These are phyloP conservation scores for Calonectria naviculata DNA, from an alignment of 2,329 filamentous ascomycete species.

Conservation along the genomic window DNA sequence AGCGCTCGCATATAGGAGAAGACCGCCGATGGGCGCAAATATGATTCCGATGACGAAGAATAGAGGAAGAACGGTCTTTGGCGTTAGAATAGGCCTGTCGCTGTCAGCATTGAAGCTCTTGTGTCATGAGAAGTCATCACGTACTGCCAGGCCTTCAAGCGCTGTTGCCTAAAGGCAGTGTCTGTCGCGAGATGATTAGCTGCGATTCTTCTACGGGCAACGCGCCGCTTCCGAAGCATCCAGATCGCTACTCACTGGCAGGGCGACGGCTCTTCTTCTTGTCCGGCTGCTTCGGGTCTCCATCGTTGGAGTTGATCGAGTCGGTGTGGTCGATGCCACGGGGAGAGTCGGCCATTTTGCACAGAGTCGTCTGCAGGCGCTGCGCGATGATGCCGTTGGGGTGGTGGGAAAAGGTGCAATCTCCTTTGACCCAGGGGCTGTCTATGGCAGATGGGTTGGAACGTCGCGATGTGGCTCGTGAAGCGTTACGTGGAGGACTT, in stretches of 20 bases:
- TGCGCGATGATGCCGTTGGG: conserved; percentile 32
- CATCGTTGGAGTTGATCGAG: conserved; percentile 67
- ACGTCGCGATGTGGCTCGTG: conserved; percentile 34
- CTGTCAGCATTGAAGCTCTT: conserved; percentile 49
- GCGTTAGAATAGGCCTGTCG: conserved; percentile 88
- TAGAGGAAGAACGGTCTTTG: conserved; percentile 90
- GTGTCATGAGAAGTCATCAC: conserved; percentile 45
- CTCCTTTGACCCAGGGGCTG: conserved; percentile 28
- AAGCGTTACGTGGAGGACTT: conserved; percentile 35
- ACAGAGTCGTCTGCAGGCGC: conserved; percentile 29
- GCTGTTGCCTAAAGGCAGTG: conserved; percentile 96
- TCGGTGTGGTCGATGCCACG: conserved; percentile 59
- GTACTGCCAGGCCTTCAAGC: conserved; percentile 98
- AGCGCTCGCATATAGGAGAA: conserved; percentile 86
- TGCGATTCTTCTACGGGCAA: neutral
- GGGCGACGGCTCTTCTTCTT: conserved; percentile 93
- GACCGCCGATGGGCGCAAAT: conserved; percentile 91
- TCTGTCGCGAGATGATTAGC: conserved; percentile 64
- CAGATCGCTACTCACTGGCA: conserved; percentile 74
- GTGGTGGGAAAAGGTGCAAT: conserved; percentile 28
- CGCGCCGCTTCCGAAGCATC: conserved; percentile 20
- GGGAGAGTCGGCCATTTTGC: conserved; percentile 60
- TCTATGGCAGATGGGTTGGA: conserved; percentile 23
- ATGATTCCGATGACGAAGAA: conserved; percentile 93
- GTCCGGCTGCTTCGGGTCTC: conserved; percentile 65